A percentile compares a stretch with the other conserved stretches of the same genome.
Conservation (phyloP, 106 monocot species). For the Platanthera guangdongensis region DNA sequence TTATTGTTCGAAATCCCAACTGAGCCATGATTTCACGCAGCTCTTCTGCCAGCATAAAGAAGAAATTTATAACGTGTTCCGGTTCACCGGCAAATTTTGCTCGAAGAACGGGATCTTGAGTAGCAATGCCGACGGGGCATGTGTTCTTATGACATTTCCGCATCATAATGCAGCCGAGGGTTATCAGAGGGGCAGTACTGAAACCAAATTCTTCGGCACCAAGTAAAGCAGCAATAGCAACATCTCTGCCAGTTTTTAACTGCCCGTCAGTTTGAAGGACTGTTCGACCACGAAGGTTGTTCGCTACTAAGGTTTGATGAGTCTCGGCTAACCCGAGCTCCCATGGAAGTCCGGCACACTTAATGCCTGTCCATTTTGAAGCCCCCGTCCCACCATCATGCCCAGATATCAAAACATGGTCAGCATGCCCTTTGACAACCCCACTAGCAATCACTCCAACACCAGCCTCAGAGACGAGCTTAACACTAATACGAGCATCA, state of each 20-base stretch:
- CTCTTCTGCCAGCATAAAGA: conserved; percentile 99
- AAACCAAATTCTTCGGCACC: conserved; percentile 99
- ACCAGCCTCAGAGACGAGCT: conserved; percentile 95
- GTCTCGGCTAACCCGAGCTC: conserved; percentile 97
- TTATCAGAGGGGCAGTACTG: conserved; percentile 95
- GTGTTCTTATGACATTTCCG: conserved; percentile 96
- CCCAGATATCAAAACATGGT: conserved; percentile 97
- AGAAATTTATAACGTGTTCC: conserved; percentile 97
- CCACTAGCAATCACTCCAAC: conserved; percentile 99
- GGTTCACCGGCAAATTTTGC: conserved; percentile 97
- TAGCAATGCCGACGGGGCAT: conserved; percentile 97
- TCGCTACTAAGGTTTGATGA: conserved; percentile 92
- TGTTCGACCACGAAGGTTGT: conserved; percentile 93
- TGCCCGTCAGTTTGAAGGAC: conserved; percentile 96
- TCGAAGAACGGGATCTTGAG: conserved; percentile 92
- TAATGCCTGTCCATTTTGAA: conserved; percentile 98
- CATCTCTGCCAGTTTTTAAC: conserved; percentile 95
- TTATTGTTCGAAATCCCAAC: conserved; percentile 72
- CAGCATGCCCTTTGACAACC: conserved; percentile 98
- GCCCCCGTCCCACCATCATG: conserved; percentile 99
- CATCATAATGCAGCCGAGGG: conserved; percentile 99
- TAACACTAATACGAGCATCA: conserved; percentile 89
- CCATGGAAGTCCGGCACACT: conserved; percentile 98
- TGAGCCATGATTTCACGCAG: conserved; percentile 91
- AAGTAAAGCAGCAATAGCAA: conserved; percentile 86